Evolutionary conservation across 2,329 filamentous ascomycete species (phyloP).

Genomic region (Hypoxylon sp.): DNA sequence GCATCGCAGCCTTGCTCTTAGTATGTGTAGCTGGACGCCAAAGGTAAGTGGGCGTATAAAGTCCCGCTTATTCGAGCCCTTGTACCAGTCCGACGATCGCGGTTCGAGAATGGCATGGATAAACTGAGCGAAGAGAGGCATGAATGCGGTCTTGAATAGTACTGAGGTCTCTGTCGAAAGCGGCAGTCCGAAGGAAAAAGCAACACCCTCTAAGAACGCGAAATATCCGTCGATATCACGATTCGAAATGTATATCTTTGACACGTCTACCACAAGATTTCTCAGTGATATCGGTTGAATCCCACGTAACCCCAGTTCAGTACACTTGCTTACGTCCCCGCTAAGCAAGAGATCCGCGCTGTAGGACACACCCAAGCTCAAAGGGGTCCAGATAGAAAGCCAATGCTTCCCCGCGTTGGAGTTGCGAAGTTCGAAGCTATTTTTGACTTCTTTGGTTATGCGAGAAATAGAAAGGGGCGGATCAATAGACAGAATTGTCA

Average conservation of each 20-base stretch:
- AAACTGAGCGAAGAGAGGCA: slow-evolving; percentile 37
- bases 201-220: not conserved
- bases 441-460: slow-evolving; percentile 36
- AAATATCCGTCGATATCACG: not conserved
- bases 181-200: slow-evolving; percentile 9
- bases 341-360: slow-evolving; percentile 10
- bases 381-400: slow-evolving; percentile 29
- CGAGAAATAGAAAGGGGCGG: too few species aligned
- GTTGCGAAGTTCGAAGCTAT: not conserved
- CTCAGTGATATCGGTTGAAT: too few species aligned
- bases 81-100: slow-evolving; percentile 18
- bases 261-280: not conserved
- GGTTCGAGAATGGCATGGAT: slow-evolving; percentile 26
- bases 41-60: slow-evolving; percentile 12
- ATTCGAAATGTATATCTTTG: not conserved
- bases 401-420: slow-evolving; percentile 19
- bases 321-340: too few species aligned
- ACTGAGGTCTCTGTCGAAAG: not conserved
- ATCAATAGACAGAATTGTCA: too few species aligned
- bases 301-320: too few species aligned
- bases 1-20: slow-evolving; percentile 4
- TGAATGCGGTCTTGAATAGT: slow-evolving; percentile 24
- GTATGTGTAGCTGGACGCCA: slow-evolving; percentile 10
- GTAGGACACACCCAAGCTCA: slow-evolving; percentile 20
- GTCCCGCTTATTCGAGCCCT: slow-evolving; percentile 5